Percentiles rank a stretch among this genome's conserved stretches.
phyloP scores from a whole-genome alignment of 768 basidiomycete species.

The Lactarius hengduanensis region DNA sequence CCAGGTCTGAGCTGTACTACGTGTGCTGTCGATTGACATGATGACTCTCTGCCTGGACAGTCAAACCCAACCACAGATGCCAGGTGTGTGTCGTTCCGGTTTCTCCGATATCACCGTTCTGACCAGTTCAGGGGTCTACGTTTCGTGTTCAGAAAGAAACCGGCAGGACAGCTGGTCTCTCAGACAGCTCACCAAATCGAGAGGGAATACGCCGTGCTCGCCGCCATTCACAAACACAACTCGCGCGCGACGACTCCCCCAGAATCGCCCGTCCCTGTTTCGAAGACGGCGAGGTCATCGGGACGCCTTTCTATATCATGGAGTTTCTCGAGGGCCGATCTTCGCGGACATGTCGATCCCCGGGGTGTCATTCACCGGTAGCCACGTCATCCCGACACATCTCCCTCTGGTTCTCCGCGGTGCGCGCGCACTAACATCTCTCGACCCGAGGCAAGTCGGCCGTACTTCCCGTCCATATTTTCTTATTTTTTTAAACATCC shows the following conservation, averaged over 20 bases:
- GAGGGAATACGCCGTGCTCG: slow-evolving; percentile 83
- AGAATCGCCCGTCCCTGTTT: slow-evolving; percentile 70
- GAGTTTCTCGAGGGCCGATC: slow-evolving; percentile 93
- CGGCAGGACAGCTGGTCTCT: slow-evolving; percentile 82
- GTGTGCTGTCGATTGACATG: neutral
- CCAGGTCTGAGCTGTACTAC: slow-evolving; percentile 54
- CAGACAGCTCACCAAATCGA: slow-evolving; percentile 94
- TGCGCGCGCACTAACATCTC: slow-evolving; percentile 62
- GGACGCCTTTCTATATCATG: slow-evolving; percentile 96
- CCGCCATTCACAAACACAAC: slow-evolving; percentile 77
- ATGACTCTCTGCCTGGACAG: slow-evolving; percentile 39
- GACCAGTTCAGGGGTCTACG: slow-evolving; percentile 42
- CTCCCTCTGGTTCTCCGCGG: slow-evolving; percentile 62
- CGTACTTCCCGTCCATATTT: slow-evolving; percentile 66
- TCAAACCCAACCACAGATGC: slow-evolving; percentile 92
- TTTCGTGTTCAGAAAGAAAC: slow-evolving; percentile 92
- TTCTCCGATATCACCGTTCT: slow-evolving; percentile 11
- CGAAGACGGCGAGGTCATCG: slow-evolving; percentile 72
- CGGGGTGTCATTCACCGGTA: slow-evolving; percentile 59
- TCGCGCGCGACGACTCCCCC: slow-evolving; percentile 46
- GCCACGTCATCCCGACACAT: too few species aligned
- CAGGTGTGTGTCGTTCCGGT: slow-evolving; percentile 43
- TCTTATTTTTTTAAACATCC: too few species aligned
- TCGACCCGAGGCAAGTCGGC: slow-evolving; percentile 66
- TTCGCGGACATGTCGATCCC: slow-evolving; percentile 84